Base-by-base conservation (phyloP, 805 yeast species). In the Candida silvicultrix region DNA sequence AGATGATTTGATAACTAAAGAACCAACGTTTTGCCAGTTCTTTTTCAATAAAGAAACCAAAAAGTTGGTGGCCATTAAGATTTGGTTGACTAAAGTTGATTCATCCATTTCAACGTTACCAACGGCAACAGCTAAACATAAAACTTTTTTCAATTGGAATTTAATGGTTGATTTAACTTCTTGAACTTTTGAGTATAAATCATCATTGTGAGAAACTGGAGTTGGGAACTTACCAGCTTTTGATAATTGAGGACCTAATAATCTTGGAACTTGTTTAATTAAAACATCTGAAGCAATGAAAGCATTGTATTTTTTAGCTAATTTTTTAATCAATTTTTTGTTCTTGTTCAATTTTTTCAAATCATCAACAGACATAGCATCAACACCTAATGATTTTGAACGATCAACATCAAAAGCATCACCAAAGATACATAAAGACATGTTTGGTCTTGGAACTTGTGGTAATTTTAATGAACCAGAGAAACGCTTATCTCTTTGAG, bases 161-260 rank as follows among this genome's bases (percentile, higher is more conserved):
- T 92, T 94, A 83, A 94, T 89, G 84, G 99, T 94, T 60, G 99
- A 90, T 81, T 85, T 90, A 67, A 94, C 98, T 71, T 94, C 99
- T 67, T 78, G 83, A 67, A 94, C 94, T 88, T 92, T 94, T 63
- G 81, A 70, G 84, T 88, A 87, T 72, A 94, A 83, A 75, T 94
- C 99, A 73, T 94, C 99, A 75, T 87, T 81, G 87, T 94, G 99
- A 59, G 99, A 94, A 66, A 94, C 99, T 78, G 99, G 99, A 74
- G 98, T 92, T 77, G 99, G 99, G 97, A 94, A 94, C 92, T 94
- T 94, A 86, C 99, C 99, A 71, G 97, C 98, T 87, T 94, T 94
- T 64, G 99, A 94, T 71, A 94, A 89, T 77, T 92, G 97, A 75
- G 99, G 99, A 81, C 99, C 99, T 72, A 94, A 83, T 73, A 94